A percentile compares a stretch with the other conserved stretches of the same genome.
Conservation (phyloP, 352 stramenopile genomes). For the Phytophthora pinifolia region DNA sequence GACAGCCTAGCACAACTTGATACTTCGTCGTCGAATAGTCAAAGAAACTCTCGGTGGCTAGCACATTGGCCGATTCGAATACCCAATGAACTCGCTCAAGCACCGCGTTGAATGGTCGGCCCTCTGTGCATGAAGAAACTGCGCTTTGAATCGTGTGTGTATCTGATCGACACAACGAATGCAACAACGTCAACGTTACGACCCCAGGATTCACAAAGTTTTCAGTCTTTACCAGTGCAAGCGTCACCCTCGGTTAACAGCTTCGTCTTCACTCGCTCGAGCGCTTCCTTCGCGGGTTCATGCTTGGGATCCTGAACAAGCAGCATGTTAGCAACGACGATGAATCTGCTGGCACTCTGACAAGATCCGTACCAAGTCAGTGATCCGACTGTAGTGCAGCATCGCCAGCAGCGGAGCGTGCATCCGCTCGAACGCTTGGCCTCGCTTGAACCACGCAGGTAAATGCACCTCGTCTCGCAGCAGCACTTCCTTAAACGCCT, state of each 20-base stretch:
- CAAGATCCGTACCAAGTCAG: constrained; percentile 33
- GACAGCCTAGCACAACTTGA: constrained; percentile 38
- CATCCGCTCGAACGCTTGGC: constrained; percentile 58
- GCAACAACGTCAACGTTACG: not conserved
- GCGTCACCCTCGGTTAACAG: constrained; percentile 30
- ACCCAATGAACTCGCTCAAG: constrained; percentile 35
- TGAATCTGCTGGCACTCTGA: not conserved
- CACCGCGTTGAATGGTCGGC: constrained; percentile 10
- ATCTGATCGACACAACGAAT: constrained; percentile 10
- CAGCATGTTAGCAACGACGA: constrained; percentile 1
- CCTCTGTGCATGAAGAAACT: constrained; percentile 15
- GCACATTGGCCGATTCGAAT: constrained; percentile 56
- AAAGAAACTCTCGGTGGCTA: constrained; percentile 67
- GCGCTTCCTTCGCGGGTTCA: constrained; percentile 26
- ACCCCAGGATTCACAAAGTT: no score
- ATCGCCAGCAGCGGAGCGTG: constrained; percentile 57
- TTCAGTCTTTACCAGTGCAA: constrained; percentile 16
- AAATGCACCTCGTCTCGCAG: constrained; percentile 50
- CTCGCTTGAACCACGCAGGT: constrained; percentile 52
- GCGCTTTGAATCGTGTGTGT: constrained; percentile 10
- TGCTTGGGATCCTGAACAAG: constrained; percentile 30
- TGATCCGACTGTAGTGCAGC: constrained; percentile 68
- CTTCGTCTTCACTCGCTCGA: constrained; percentile 36
- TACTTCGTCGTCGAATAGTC: constrained; percentile 65
- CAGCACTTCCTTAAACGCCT: constrained; percentile 73